Base-by-base conservation (phyloP, 257 asterid genomes). In the Penstemon newberryi region DNA sequence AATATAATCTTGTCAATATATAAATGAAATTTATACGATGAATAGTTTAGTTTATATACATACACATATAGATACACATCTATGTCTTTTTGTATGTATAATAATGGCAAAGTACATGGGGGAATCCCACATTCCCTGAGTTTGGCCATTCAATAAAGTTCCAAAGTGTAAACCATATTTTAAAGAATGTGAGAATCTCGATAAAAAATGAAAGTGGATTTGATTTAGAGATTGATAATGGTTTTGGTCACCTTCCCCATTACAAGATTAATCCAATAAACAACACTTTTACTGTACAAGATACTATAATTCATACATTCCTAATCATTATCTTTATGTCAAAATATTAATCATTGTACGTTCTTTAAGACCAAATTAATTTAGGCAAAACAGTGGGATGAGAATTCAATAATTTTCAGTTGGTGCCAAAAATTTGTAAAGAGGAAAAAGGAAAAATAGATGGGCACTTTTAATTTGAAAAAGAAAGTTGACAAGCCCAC, bases 51-150 rank as follows among this genome's bases (percentile, higher is more conserved):
- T 41, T 15, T 37, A n/a, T 3, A 25, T 7, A 18, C 8, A 41
- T 5, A 33, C 25, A n/a, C 6, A 7, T 13, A 6, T 36, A 8
- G 12, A 45, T 10, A 46, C 37, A 42, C 33, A 25, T 25, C 33
- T 25, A 25, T 3, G 33, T 40, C 1, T 50, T 12, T 0, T 45
- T 11, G 4, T 8, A 6, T 43, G 70, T 56, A 41, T 51, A 66
- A 74, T 77, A 45, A 73, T 71, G 82, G 76, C 53, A 70, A 60
- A 62, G 71, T 85, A 74, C 84, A 74, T 45, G 58, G 52, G 82
- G 87, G 91, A 81, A 89, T 82, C 90, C 88, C 85, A 89, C 92
- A 89, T 89, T 89, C 96, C 80, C 90, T 86, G 91, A 64, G 89
- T 84, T 86, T 78, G 83, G 88, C 86, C 95, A 89, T 86, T 73